These are phyloP conservation scores for Neofusicoccum kwambonambiense DNA, from an alignment of 2,329 filamentous ascomycete genomes.

Conservation along the genomic window DNA sequence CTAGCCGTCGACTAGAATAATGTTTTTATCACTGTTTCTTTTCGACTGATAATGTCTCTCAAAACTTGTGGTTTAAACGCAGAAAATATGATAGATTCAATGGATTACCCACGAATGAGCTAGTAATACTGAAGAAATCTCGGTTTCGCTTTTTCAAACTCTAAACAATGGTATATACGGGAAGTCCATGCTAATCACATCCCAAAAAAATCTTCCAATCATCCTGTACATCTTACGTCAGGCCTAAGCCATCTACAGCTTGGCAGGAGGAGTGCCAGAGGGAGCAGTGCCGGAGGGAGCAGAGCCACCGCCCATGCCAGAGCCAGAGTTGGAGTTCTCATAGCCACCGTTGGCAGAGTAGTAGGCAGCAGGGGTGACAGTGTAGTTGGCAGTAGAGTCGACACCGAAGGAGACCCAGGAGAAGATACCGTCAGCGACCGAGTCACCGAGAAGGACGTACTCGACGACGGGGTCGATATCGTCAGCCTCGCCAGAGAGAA, in stretches of 20 bases:
- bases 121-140: too few relatives aligned
- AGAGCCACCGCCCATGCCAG: constrained; percentile 1
- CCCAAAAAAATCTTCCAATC: neutral
- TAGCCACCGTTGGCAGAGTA: constrained; percentile 16
- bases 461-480: constrained; percentile 57
- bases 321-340: constrained; percentile 1
- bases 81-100: too few relatives aligned
- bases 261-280: neutral
- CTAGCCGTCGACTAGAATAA: too few relatives aligned
- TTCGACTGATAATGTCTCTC: too few relatives aligned
- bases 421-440: constrained; percentile 34
- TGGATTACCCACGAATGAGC: too few relatives aligned
- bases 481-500: constrained; percentile 51
- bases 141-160: too few relatives aligned
- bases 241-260: neutral
- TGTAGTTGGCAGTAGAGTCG: constrained; percentile 14
- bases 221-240: neutral
- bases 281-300: constrained; percentile 1
- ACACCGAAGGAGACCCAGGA: constrained; percentile 28
- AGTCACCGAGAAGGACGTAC: constrained; percentile 57
- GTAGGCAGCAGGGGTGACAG: constrained; percentile 17
- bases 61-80: too few relatives aligned
- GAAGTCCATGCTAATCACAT: too few relatives aligned
- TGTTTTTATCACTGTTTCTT: too few relatives aligned
- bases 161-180: too few relatives aligned